Conservation (phyloP, 495 filamentous ascomycete genomes). For the Platismatia glauca region DNA sequence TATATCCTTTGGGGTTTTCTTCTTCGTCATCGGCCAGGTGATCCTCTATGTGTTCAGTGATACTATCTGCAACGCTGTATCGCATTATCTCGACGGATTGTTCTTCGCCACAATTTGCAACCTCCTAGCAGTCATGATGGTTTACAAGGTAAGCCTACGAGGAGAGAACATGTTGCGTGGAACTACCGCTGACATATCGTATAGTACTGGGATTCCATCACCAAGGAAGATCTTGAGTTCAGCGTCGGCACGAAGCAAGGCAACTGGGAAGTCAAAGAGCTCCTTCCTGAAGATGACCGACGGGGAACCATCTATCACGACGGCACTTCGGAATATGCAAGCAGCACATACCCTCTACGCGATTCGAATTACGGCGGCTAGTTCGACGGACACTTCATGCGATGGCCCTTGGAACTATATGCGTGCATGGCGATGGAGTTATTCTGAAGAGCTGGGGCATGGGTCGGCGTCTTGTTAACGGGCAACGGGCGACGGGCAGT, state of each 20-base stretch:
- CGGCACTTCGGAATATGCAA: conserved; percentile 48
- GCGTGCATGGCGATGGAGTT: conserved; percentile 6
- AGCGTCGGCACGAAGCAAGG: conserved; percentile 89
- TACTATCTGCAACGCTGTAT: conserved; percentile 71
- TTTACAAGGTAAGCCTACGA: conserved; percentile 73
- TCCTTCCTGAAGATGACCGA: conserved; percentile 79
- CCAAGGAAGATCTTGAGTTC: conserved; percentile 96
- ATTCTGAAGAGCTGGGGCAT: neutral
- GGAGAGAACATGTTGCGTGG: conserved; percentile 1
- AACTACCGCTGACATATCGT: conserved; percentile 16
- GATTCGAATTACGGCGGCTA: conserved; percentile 27
- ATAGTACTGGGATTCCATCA: conserved; percentile 99
- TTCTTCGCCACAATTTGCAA: conserved; percentile 96
- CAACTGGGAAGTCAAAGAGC: conserved; percentile 98
- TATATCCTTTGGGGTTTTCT: conserved; percentile 84
- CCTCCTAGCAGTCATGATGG: conserved; percentile 96
- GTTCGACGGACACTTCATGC: neutral
- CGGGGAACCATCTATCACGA: conserved; percentile 71
- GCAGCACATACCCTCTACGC: conserved; percentile 49
- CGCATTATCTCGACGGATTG: conserved; percentile 90
- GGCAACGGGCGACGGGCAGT: neutral
- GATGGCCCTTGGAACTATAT: neutral
- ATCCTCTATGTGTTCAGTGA: conserved; percentile 84
- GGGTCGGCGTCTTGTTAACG: neutral
- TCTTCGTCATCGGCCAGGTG: conserved; percentile 89